phyloP scores from a whole-genome alignment of 208 protist genomes.

The Histomonas meleagridis region DNA sequence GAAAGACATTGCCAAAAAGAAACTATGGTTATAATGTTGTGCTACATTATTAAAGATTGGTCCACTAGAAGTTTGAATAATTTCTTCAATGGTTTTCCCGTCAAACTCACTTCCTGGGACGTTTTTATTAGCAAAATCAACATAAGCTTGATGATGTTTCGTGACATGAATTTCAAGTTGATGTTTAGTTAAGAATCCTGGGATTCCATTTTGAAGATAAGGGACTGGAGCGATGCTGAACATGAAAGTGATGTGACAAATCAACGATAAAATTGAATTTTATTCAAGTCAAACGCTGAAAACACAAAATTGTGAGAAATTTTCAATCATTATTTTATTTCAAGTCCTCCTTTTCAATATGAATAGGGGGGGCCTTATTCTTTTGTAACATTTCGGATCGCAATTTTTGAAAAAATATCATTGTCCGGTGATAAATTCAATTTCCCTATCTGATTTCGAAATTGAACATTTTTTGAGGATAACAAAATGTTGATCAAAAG shows the following conservation, averaged over 20 bases:
- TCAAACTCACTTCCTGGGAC: neutral
- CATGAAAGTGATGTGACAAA: constrained; percentile 28
- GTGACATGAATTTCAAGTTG: constrained; percentile 2
- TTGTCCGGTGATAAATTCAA: no score
- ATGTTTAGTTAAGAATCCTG: neutral
- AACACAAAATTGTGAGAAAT: no score
- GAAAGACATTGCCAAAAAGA: constrained; percentile 23
- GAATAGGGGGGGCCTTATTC: no score
- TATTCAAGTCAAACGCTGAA: no score
- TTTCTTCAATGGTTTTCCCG: neutral
- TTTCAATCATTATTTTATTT: no score
- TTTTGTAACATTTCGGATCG: no score
- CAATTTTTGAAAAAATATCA: no score
- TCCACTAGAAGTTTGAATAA: neutral
- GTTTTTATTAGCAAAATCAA: neutral
- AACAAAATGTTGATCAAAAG: no score
- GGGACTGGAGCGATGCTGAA: neutral
- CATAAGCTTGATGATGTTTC: constrained; percentile 15
- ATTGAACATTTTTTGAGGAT: no score
- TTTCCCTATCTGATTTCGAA: no score
- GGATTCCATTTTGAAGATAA: neutral
- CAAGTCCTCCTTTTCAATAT: no score
- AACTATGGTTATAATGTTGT: neutral
- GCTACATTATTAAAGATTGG: constrained; percentile 29
- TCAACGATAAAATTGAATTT: no score